phyloP scores from a whole-genome alignment of 805 yeast genomes.

The Diddensiella transvaalensis region DNA sequence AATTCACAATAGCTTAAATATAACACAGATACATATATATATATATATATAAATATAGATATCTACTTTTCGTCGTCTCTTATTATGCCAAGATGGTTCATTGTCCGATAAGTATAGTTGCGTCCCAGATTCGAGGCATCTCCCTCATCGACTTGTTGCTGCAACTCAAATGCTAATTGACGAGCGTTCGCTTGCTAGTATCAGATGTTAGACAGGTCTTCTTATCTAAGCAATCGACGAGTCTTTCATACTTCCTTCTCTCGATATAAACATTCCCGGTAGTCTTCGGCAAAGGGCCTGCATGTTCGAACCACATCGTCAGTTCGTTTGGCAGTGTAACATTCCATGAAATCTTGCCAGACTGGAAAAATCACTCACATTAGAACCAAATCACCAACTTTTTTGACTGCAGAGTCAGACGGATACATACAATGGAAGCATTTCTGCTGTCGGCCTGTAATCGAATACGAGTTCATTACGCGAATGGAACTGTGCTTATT shows the following conservation, averaged over 20 bases:
- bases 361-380: too few species aligned
- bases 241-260: slow-evolving; percentile 39
- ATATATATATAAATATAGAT: too few species aligned
- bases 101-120: neutral
- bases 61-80: neutral
- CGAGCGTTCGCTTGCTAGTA: neutral
- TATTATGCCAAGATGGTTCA: neutral
- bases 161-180: slow-evolving; percentile 3
- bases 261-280: slow-evolving; percentile 49
- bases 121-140: neutral
- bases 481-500: too few species aligned
- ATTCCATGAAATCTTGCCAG: slow-evolving; percentile 46
- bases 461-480: neutral
- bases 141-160: neutral
- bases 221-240: neutral
- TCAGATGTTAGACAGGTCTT: neutral
- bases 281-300: slow-evolving; percentile 43
- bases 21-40: too few species aligned
- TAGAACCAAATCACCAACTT: too few species aligned
- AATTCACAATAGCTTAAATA: too few species aligned
- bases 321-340: slow-evolving; percentile 41
- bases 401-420: neutral
- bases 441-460: neutral
- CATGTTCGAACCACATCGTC: slow-evolving; percentile 36
- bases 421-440: neutral